Conservation (phyloP, 441 rosid species). For the Populus hybrid region DNA sequence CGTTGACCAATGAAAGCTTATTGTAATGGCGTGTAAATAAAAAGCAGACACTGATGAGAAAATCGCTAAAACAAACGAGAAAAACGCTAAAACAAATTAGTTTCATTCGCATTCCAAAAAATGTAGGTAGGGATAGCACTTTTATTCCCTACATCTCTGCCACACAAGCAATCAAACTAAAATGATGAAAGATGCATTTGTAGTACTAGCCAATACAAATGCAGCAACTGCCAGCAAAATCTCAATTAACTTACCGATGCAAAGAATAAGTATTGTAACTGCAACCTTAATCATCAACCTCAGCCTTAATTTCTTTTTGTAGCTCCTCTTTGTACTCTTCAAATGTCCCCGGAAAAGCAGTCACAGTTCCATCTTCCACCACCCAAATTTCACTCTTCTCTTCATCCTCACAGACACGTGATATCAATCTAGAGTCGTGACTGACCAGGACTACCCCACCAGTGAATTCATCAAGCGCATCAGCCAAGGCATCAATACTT, state of each 20-base stretch:
- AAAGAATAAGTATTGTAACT: not conserved
- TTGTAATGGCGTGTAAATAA: not conserved
- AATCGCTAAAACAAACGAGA: no score
- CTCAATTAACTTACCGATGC: not conserved
- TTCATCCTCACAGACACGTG: no score
- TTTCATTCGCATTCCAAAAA: not conserved
- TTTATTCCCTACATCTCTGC: not conserved
- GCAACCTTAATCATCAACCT: constrained; percentile 58
- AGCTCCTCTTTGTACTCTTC: no score
- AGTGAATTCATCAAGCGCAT: no score
- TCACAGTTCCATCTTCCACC: no score
- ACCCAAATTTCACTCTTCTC: no score
- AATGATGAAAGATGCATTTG: not conserved
- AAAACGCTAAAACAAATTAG: not conserved
- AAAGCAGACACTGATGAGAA: not conserved
- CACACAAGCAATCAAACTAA: not conserved
- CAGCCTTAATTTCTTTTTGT: constrained; percentile 70
- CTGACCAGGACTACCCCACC: no score
- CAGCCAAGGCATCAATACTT: no score
- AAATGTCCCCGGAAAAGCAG: no score
- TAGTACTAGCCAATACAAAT: not conserved
- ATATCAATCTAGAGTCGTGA: no score
- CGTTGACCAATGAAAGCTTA: no score
- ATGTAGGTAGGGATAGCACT: not conserved
- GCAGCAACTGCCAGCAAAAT: not conserved